Conservation (phyloP, 768 basidiomycete species). For the Suillus sp. region DNA sequence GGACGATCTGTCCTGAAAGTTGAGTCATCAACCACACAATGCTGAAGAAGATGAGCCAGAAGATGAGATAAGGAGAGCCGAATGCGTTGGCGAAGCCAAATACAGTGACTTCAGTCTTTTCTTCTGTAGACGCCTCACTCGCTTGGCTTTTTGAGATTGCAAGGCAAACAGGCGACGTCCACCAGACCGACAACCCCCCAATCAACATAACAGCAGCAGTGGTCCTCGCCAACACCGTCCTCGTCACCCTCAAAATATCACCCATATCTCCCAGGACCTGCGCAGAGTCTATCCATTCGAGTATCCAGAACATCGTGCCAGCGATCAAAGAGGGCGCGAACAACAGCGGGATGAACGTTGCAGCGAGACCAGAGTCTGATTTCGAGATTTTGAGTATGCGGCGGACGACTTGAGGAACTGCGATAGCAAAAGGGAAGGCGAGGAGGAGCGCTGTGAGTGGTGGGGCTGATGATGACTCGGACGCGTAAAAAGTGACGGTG, state of each 20-base stretch:
- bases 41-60: conserved; percentile 69
- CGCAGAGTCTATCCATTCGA: conserved; percentile 78
- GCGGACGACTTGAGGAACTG: conserved; percentile 57
- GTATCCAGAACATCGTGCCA: conserved; percentile 70
- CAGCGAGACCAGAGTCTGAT: conserved; percentile 75
- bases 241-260: conserved; percentile 45
- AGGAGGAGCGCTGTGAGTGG: conserved; percentile 59
- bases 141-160: conserved; percentile 48
- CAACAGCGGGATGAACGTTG: conserved; percentile 58
- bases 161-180: conserved; percentile 71
- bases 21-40: conserved; percentile 61
- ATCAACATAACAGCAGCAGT: conserved; percentile 53
- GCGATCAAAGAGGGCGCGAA: conserved; percentile 59
- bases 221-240: conserved; percentile 65
- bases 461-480: conserved; percentile 66
- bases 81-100: conserved; percentile 89
- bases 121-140: conserved; percentile 26
- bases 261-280: conserved; percentile 45
- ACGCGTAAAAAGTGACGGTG: conserved; percentile 85
- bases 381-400: conserved; percentile 64
- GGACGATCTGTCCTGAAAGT: conserved; percentile 79
- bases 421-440: conserved; percentile 56
- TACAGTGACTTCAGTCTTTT: conserved; percentile 54
- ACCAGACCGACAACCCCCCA: conserved; percentile 69
- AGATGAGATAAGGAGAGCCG: conserved; percentile 84